Conservation (phyloP, 1,139 yeast genomes). For the Saccharomycopsis phalli region DNA sequence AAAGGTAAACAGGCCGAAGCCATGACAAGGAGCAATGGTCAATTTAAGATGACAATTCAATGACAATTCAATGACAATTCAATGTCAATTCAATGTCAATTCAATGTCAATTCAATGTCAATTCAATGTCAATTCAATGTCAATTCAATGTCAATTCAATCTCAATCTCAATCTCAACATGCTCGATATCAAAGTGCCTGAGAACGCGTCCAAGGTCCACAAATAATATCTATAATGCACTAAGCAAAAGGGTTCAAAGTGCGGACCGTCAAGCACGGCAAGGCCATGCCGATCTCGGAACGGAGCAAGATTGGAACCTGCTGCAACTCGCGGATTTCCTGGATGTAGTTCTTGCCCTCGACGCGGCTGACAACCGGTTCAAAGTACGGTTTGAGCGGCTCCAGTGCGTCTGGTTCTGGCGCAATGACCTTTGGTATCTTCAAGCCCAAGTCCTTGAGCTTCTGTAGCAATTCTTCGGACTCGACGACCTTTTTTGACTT, state of each 20-base stretch:
- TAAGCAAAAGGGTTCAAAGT: constrained; percentile 76
- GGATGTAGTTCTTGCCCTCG: constrained; percentile 55
- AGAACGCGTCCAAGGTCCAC: too few relatives aligned
- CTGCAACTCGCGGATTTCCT: constrained; percentile 69
- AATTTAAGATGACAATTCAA: too few relatives aligned
- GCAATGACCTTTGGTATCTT: constrained; percentile 42
- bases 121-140: too few relatives aligned
- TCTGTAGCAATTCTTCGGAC: constrained; percentile 37
- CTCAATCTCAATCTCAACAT: too few relatives aligned
- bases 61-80: too few relatives aligned
- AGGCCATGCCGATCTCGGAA: constrained; percentile 90
- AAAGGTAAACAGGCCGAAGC: too few relatives aligned
- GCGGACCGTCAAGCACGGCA: constrained; percentile 90
- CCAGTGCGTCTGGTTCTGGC: constrained; percentile 32
- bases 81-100: too few relatives aligned
- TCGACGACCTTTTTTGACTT: constrained; percentile 21
- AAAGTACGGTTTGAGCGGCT: constrained; percentile 48
- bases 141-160: too few relatives aligned
- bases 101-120: too few relatives aligned
- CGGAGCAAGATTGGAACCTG: constrained; percentile 80
- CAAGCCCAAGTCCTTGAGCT: constrained; percentile 42
- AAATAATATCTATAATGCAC: not conserved
- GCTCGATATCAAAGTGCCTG: too few relatives aligned
- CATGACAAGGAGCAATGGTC: too few relatives aligned
- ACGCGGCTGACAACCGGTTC: constrained; percentile 45